A percentile compares a stretch with the other conserved stretches of the same genome.
phyloP scores from a whole-genome alignment of 148 eudicot genomes.

The Cornus suecica region DNA sequence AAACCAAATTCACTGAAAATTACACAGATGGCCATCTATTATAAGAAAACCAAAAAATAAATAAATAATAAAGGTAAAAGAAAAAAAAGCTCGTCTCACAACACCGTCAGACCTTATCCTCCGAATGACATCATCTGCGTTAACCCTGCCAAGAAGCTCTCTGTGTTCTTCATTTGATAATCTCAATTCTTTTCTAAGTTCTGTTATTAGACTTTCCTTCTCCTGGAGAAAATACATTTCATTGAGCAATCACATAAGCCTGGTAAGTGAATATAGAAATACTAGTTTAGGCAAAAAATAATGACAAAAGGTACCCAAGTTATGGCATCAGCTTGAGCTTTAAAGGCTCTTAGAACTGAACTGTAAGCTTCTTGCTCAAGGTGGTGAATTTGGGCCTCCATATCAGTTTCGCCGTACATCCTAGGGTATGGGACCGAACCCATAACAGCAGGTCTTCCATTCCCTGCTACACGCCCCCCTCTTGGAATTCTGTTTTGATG shows the following conservation, averaged over 20 bases:
- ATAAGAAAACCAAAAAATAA: no score
- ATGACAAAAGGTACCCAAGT: slow-evolving; percentile 50
- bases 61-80: no score
- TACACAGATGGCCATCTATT: background rate
- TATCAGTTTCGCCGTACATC: slow-evolving; percentile 46
- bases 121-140: slow-evolving; percentile 69
- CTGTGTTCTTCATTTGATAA: slow-evolving; percentile 93
- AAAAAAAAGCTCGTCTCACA: background rate
- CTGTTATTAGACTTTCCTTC: slow-evolving; percentile 81
- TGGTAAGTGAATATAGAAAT: slow-evolving; percentile 16
- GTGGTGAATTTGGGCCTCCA: slow-evolving; percentile 61
- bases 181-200: slow-evolving; percentile 86
- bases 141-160: slow-evolving; percentile 75
- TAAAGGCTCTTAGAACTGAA: slow-evolving; percentile 66
- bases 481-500: slow-evolving; percentile 46
- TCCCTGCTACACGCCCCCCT: slow-evolving; percentile 50
- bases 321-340: slow-evolving; percentile 80
- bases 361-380: slow-evolving; percentile 72
- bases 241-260: slow-evolving; percentile 25
- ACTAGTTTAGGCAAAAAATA: slow-evolving; percentile 1
- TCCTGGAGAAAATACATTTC: slow-evolving; percentile 47
- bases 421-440: slow-evolving; percentile 44
- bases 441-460: slow-evolving; percentile 48
- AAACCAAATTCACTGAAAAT: slow-evolving; percentile 2
- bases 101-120: slow-evolving; percentile 63